Evolutionary conservation across 129 eudicot genomes (phyloP), one percentile per base, ranked within the genome.

Genomic region (Flaveria bidentis): DNA sequence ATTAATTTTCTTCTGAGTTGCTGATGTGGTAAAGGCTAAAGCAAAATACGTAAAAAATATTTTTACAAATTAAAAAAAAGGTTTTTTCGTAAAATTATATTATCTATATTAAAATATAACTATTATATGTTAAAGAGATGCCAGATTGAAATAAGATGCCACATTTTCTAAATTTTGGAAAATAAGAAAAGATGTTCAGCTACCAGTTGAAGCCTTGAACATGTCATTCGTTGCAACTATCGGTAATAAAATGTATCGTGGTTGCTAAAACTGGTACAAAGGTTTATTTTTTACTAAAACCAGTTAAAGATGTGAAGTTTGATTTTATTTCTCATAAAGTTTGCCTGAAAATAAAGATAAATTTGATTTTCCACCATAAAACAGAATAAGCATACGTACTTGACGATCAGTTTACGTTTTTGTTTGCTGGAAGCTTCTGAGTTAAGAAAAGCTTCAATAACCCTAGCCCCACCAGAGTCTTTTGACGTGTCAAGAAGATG

Each of bases 381-480:
- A 42, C 23, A 5, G 10, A 13, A 45, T 14, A 46, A 60, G 63
- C 80, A 45, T 63, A 50, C 90, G 72, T 89, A 94, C 97, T 88
- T 94, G 84, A 68, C 74, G 65, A 94, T 75, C 77, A 94, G 80
- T 79, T 87, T 94, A 75, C 92, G 88, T 80, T 89, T 94, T 67
- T 91, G 97, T 76, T 94, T 91, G 22, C 81, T 84, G 6, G 91
- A 81, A 76, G 91, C 91, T 73, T 83, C 87, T 56, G 99, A 94
- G 81, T 46, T 56, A 65, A 94, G 96, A 74, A 94, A 94, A 86
- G 97, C 93, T 87, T 94, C 99, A 73, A 94, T 83, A 78, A 91
- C 96, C 74, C 99, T 82, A n/a, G 97, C 86, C 66, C 99, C 99
- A 51, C 94, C 88, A 50, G 90, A 81, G 83, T 94, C 97, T 82